phyloP scores from a whole-genome alignment of 208 protist species.

The Acanthamoeba royreba region DNA sequence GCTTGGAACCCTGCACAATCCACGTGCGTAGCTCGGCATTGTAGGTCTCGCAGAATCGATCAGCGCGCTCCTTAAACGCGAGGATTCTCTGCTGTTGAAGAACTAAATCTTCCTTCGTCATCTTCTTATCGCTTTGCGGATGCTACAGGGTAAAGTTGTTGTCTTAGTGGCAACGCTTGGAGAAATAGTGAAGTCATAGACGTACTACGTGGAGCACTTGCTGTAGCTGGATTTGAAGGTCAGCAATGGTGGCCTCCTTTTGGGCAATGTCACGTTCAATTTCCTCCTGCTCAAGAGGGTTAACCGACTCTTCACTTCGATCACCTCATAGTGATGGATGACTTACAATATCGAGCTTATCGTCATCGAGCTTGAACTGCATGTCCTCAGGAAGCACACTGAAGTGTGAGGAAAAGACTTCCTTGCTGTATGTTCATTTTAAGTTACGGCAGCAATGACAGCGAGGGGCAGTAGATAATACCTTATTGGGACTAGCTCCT shows the following conservation, averaged over 20 bases:
- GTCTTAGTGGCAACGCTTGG: neutral
- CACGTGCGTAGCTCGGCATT: neutral
- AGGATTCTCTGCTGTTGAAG: neutral
- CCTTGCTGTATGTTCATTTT: neutral
- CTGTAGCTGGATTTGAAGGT: neutral
- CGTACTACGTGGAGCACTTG: neutral
- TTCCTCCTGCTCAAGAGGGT: neutral
- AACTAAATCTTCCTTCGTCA: neutral
- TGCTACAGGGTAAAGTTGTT: neutral
- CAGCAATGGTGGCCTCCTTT: neutral
- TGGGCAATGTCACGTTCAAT: neutral
- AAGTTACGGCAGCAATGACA: neutral
- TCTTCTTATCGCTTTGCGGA: neutral
- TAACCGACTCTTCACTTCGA: neutral
- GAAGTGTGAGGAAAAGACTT: neutral
- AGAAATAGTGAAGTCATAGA: neutral
- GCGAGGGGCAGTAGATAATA: neutral
- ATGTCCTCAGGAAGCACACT: neutral
- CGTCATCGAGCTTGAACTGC: neutral
- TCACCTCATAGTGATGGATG: neutral
- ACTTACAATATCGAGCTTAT: neutral
- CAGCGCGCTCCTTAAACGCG: neutral
- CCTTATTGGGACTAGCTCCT: neutral
- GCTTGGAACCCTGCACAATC: neutral
- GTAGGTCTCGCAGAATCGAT: neutral